phyloP scores from a whole-genome alignment of 2,329 filamentous ascomycete species.

The Sclerotinia minor region DNA sequence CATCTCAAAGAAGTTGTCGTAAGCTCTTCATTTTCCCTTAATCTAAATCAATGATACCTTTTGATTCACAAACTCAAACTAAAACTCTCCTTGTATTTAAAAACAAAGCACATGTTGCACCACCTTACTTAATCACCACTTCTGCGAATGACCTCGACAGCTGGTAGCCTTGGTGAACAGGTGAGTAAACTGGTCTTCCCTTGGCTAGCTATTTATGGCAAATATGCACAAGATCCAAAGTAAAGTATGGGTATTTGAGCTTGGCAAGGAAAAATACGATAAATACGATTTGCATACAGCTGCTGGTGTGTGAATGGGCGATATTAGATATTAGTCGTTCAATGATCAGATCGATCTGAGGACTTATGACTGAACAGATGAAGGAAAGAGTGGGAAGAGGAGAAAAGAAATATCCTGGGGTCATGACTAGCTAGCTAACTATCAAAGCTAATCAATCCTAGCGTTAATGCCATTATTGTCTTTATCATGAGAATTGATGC shows the following conservation, averaged over 20 bases:
- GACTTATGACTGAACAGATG: not conserved
- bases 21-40: not conserved
- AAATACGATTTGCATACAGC: not conserved
- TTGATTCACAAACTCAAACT: not conserved
- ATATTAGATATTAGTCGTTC: not conserved
- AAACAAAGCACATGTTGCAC: not conserved
- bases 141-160: too few relatives aligned
- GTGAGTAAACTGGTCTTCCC: slow-evolving; percentile 2
- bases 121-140: not conserved
- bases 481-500: not conserved
- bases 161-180: not conserved
- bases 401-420: not conserved
- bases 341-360: not conserved
- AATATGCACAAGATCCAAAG: not conserved
- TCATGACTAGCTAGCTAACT: not conserved
- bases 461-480: not conserved
- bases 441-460: not conserved
- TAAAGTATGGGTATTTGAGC: not conserved
- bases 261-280: slow-evolving; percentile 5
- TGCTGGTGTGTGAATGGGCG: not conserved
- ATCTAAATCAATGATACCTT: not conserved
- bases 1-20: not conserved
- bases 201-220: not conserved
- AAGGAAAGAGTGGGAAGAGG: not conserved
- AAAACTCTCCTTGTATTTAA: not conserved